Evolutionary conservation across 2,329 filamentous ascomycete genomes (phyloP).

Genomic region (Ceratocystis ficicola): DNA sequence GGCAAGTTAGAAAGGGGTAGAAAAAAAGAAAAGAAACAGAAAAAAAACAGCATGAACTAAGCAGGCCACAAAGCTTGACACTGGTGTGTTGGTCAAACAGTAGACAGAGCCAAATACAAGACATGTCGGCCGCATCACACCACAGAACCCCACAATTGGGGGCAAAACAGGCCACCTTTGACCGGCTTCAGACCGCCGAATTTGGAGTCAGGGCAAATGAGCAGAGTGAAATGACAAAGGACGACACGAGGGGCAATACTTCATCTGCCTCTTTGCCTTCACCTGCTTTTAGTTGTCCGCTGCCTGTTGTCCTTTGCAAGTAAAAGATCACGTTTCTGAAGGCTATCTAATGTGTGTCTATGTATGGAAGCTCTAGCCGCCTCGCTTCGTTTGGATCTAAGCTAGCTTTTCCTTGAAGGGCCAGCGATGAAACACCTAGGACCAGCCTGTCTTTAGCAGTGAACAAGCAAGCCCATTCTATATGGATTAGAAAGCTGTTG

Average conservation of each 20-base stretch:
- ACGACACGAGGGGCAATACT: background rate
- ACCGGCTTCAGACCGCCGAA: background rate
- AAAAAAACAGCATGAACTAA: background rate
- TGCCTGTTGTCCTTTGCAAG: background rate
- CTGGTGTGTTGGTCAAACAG: background rate
- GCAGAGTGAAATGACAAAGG: background rate
- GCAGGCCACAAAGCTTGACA: background rate
- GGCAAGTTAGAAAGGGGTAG: background rate
- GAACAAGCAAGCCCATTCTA: too few species aligned
- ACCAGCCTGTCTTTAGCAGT: background rate
- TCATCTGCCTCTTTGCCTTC: too few species aligned
- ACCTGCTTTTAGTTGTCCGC: too few species aligned
- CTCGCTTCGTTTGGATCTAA: slow-evolving; percentile 9
- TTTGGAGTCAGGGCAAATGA: background rate
- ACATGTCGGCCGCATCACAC: slow-evolving; percentile 3
- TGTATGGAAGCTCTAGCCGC: slow-evolving; percentile 7
- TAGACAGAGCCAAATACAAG: background rate
- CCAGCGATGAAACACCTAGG: background rate
- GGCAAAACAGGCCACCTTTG: slow-evolving; percentile 15
- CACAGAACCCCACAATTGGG: slow-evolving; percentile 12
- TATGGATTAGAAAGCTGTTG: too few species aligned
- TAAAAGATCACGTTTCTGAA: background rate
- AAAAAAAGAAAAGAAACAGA: background rate
- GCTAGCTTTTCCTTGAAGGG: background rate
- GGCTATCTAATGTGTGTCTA: background rate